Conservation (phyloP, 2,329 filamentous ascomycete species). For the Stachybotrys chlorohalonatus region DNA sequence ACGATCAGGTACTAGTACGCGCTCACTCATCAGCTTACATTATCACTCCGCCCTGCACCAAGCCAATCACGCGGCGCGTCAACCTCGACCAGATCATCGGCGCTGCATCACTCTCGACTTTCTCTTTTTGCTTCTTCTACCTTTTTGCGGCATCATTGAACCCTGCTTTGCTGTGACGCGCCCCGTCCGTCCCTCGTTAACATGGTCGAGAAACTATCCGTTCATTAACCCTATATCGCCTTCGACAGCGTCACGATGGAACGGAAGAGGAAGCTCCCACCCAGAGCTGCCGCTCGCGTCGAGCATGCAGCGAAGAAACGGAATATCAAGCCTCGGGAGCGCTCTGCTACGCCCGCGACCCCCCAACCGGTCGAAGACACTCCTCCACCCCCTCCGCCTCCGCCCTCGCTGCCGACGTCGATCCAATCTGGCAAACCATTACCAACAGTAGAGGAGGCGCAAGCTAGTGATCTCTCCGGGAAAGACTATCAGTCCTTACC, state of each 20-base stretch:
- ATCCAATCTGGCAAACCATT: conserved; percentile 58
- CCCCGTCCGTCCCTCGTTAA: conserved; percentile 12
- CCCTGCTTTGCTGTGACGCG: conserved; percentile 1
- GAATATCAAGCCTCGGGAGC: conserved; percentile 45
- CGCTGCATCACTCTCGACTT: neutral
- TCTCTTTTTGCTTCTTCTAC: neutral
- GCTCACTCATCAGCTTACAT: neutral
- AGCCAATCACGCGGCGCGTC: conserved; percentile 6
- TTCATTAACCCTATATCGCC: conserved; percentile 11
- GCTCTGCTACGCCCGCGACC: conserved; percentile 37
- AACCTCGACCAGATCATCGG: neutral
- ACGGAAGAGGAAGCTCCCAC: conserved; percentile 56
- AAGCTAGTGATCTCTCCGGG: conserved; percentile 51
- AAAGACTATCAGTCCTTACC: conserved; percentile 66
- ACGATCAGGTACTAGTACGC: neutral
- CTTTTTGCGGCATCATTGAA: neutral
- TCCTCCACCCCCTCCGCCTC: conserved; percentile 18
- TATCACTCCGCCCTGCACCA: conserved; percentile 2
- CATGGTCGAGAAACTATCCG: conserved; percentile 15
- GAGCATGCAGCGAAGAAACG: conserved; percentile 54
- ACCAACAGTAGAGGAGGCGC: conserved; percentile 59
- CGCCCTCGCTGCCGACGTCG: conserved; percentile 48
- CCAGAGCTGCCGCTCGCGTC: conserved; percentile 50
- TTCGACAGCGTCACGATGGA: conserved; percentile 37
- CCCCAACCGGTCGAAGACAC: conserved; percentile 24